These are phyloP conservation scores for Didymosphaeria variabile DNA, from an alignment of 2,329 filamentous ascomycete genomes.

Conservation along the genomic window DNA sequence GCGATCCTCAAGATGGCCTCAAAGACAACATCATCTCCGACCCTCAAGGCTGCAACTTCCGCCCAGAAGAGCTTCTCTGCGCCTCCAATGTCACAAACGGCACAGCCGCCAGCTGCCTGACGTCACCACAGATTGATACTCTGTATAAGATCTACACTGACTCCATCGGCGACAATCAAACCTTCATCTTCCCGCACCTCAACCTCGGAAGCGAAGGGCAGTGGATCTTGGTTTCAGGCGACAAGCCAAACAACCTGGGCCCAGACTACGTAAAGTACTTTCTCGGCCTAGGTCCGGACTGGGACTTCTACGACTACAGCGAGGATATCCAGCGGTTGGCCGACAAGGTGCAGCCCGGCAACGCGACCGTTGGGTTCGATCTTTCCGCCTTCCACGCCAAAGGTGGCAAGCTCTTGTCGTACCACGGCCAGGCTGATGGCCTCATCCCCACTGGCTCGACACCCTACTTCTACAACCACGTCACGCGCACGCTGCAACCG, in stretches of 20 bases:
- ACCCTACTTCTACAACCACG: slow-evolving; percentile 61
- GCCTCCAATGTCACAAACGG: slow-evolving; percentile 36
- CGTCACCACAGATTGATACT: slow-evolving; percentile 52
- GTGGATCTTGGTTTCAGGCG: slow-evolving; percentile 50
- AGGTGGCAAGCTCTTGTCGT: slow-evolving; percentile 54
- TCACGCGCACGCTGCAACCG: slow-evolving; percentile 49
- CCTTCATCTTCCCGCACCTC: slow-evolving; percentile 53
- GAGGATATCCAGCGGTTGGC: slow-evolving; percentile 52
- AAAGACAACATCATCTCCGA: slow-evolving; percentile 59
- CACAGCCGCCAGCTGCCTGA: slow-evolving; percentile 54
- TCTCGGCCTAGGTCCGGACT: slow-evolving; percentile 50
- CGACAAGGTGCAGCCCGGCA: slow-evolving; percentile 56
- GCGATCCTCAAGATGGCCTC: slow-evolving; percentile 60
- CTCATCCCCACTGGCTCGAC: slow-evolving; percentile 62
- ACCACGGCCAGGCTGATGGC: slow-evolving; percentile 56
- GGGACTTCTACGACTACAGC: slow-evolving; percentile 51
- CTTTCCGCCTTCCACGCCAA: slow-evolving; percentile 55
- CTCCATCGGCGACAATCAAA: slow-evolving; percentile 53
- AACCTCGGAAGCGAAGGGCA: slow-evolving; percentile 51
- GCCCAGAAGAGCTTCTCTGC: slow-evolving; percentile 52
- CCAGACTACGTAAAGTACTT: slow-evolving; percentile 55
- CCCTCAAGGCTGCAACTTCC: slow-evolving; percentile 54
- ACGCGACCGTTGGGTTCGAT: slow-evolving; percentile 61
- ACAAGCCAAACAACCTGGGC: slow-evolving; percentile 49
- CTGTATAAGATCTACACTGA: slow-evolving; percentile 55